Conservation (phyloP, 495 filamentous ascomycete genomes). For the Neurospora sp. region DNA sequence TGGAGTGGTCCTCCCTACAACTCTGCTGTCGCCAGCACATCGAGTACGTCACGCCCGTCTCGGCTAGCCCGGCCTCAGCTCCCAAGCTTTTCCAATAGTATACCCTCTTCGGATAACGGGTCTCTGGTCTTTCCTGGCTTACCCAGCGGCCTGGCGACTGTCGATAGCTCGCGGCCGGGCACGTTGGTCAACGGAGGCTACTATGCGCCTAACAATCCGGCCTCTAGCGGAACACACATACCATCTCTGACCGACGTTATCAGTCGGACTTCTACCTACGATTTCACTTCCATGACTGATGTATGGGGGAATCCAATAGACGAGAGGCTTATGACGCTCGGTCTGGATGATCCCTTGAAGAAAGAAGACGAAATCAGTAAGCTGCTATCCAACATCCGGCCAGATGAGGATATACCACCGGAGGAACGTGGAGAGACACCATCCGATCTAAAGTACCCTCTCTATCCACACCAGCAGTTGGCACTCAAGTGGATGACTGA, state of each 20-base stretch:
- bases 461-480: conserved; percentile 78
- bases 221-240: background rate
- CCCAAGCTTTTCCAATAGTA: background rate
- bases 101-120: background rate
- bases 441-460: conserved; percentile 51
- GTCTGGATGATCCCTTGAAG: conserved; percentile 45
- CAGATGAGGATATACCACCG: conserved; percentile 57
- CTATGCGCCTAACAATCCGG: background rate
- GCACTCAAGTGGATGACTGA: conserved; percentile 75
- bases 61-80: background rate
- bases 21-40: background rate
- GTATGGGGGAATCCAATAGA: conserved; percentile 15
- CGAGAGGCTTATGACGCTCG: background rate
- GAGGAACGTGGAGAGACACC: conserved; percentile 66
- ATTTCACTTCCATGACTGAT: conserved; percentile 19
- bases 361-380: conserved; percentile 56
- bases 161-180: background rate
- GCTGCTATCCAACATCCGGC: conserved; percentile 61
- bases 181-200: background rate
- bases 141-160: background rate
- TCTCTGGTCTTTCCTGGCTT: background rate
- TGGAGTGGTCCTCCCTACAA: background rate
- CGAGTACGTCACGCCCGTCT: background rate
- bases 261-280: conserved; percentile 2
- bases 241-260: background rate